Conservation (phyloP, 2,329 filamentous ascomycete genomes). For the Daldinia sp. region DNA sequence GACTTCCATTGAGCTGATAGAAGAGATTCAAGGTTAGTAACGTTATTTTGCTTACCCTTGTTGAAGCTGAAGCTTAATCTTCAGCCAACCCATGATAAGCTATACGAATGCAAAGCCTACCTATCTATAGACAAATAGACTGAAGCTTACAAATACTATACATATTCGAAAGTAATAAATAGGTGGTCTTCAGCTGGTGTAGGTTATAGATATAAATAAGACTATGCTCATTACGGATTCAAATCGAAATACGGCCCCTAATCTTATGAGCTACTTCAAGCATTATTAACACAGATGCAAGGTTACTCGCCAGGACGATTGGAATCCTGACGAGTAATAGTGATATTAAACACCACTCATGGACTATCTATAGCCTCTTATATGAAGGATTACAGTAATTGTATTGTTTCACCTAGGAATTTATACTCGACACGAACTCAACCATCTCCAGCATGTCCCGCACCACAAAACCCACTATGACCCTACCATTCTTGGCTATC, state of each 20-base stretch:
- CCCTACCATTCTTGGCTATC: constrained; percentile 60
- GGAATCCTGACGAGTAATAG: too few relatives aligned
- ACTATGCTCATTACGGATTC: background rate
- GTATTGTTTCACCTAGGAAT: too few relatives aligned
- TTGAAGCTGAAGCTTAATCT: too few relatives aligned
- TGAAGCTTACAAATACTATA: background rate
- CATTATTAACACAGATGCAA: background rate
- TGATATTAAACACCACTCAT: background rate
- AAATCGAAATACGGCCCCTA: background rate
- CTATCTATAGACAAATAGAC: too few relatives aligned
- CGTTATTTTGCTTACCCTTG: too few relatives aligned
- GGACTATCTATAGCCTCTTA: background rate
- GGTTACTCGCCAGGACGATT: too few relatives aligned
- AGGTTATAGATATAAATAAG: constrained; percentile 14
- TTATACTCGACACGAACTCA: too few relatives aligned
- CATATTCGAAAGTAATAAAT: background rate
- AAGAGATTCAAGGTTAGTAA: too few relatives aligned
- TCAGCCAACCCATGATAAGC: background rate
- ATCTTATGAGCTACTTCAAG: background rate
- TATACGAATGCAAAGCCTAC: constrained; percentile 16
- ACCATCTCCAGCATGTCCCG: too few relatives aligned
- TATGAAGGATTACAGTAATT: too few relatives aligned
- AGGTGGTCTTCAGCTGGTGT: background rate
- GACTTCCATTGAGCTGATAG: too few relatives aligned
- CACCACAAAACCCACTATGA: constrained; percentile 33